Conservation (phyloP, 176 grass and related monocot genomes). For the Saccharum officinarum region DNA sequence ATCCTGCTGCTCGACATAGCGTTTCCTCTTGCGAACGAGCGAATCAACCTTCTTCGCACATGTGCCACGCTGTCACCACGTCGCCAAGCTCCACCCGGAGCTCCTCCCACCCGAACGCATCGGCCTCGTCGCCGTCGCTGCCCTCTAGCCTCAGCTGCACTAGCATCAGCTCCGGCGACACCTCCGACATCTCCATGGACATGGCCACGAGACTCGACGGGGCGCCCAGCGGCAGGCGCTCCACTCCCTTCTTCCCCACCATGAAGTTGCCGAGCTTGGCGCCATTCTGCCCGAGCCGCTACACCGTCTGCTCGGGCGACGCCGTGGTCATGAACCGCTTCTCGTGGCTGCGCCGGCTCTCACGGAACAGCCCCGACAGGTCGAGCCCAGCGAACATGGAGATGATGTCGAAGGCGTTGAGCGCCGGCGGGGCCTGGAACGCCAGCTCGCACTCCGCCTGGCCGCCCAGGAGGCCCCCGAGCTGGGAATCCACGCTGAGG, state of each 20-base stretch:
- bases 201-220: slow-evolving; percentile 54
- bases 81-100: slow-evolving; percentile 71
- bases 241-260: slow-evolving; percentile 48
- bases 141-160: slow-evolving; percentile 67
- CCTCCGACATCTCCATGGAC: slow-evolving; percentile 73
- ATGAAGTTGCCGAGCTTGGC: slow-evolving; percentile 68
- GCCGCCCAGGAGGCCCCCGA: slow-evolving; percentile 42
- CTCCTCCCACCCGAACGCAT: slow-evolving; percentile 71
- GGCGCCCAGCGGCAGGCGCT: slow-evolving; percentile 37
- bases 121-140: slow-evolving; percentile 23
- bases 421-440: slow-evolving; percentile 38
- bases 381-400: slow-evolving; percentile 70
- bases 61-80: slow-evolving; percentile 72
- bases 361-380: slow-evolving; percentile 70
- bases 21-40: not conserved
- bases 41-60: slow-evolving; percentile 31
- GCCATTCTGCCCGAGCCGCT: slow-evolving; percentile 48
- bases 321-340: slow-evolving; percentile 74
- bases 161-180: slow-evolving; percentile 58
- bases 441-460: slow-evolving; percentile 35
- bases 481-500: slow-evolving; percentile 86
- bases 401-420: slow-evolving; percentile 95
- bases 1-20: not conserved
- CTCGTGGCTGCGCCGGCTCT: slow-evolving; percentile 41
- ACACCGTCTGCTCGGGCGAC: slow-evolving; percentile 58